These are phyloP conservation scores for Maudiozyma saulgeensis DNA, from an alignment of 805 yeast genomes.

Conservation along the genomic window DNA sequence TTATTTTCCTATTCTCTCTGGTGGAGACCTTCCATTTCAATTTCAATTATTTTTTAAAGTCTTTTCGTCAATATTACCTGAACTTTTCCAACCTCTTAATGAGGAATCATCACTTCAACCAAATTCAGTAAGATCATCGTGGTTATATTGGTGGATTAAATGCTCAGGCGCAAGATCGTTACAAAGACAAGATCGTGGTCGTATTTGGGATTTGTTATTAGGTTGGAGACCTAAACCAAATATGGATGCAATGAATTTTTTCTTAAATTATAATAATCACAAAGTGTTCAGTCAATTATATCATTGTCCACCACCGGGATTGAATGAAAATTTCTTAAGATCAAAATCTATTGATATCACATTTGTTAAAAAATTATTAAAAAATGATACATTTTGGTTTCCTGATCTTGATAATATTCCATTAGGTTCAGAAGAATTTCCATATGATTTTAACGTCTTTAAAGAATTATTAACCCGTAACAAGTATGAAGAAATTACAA, in stretches of 20 bases:
- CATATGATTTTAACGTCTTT: conserved; percentile 23
- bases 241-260: conserved; percentile 24
- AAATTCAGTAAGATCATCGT: conserved; percentile 52
- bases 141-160: conserved; percentile 94
- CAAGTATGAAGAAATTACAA: conserved; percentile 10
- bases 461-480: conserved; percentile 23
- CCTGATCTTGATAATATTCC: conserved; percentile 26
- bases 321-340: neutral
- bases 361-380: conserved; percentile 6
- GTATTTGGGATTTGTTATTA: conserved; percentile 79
- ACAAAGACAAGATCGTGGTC: conserved; percentile 71
- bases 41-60: conserved; percentile 44
- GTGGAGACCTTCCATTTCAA: conserved; percentile 28
- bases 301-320: conserved; percentile 3
- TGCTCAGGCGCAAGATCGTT: conserved; percentile 83
- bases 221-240: conserved; percentile 56
- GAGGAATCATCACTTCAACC: conserved; percentile 70
- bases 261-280: conserved; percentile 27
- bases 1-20: conserved; percentile 28
- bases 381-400: conserved; percentile 30
- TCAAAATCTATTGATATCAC: conserved; percentile 13
- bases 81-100: conserved; percentile 60
- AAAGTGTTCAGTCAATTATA: conserved; percentile 24
- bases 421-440: conserved; percentile 18
- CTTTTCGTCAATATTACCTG: conserved; percentile 59